Base-by-base conservation (phyloP, 257 asterid species). In the Solanum microdontum region DNA sequence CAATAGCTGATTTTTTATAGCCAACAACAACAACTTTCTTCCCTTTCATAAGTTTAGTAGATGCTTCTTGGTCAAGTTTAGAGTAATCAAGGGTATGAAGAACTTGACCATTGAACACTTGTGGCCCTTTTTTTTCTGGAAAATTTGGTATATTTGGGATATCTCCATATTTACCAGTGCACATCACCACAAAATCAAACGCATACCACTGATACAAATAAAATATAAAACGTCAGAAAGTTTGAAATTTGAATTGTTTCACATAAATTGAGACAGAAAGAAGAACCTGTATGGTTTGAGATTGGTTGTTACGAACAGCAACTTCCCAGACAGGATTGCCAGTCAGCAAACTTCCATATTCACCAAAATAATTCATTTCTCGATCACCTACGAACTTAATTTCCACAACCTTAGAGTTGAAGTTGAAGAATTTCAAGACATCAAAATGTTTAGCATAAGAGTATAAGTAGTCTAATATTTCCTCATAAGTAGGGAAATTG, bases 111-210 rank as follows among this genome's bases (percentile, higher is more conserved):
- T 87, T 11, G 84, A 94, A 96, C 26, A 88, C 84, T 90, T 95
- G 94, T 2, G 98, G 97, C 2, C 98, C 98, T 93, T 92, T 91
- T 92, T 91, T 91, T 14, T 80, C 89, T 60, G 94, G 96, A 87
- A 94, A 93, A 32, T 89, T 88, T 0, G 98, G 98, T 34, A 93
- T 94, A 68, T 85, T 92, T 33, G 99, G 98, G 58, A 96, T 75
- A 51, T 96, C 98, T 9, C 99, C 99, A 62, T 96, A 96, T 88
- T 96, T 96, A 62, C 98, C 98, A 3, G 97, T 92, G 89, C 99
- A 96, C 73, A 96, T 89, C 91, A 96, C 98, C 92, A 96, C 84
- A 85, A 90, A 92, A 91, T 96, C 98, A 87, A 96, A 96, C 0
- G 90, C 86, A 43, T 90, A 93, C 98, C 98, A 93, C 99, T 96